Evolutionary conservation across 192 early-diverging fungal species (phyloP), one percentile per base, ranked within the genome.

Genomic region (Coemansia sp.): DNA sequence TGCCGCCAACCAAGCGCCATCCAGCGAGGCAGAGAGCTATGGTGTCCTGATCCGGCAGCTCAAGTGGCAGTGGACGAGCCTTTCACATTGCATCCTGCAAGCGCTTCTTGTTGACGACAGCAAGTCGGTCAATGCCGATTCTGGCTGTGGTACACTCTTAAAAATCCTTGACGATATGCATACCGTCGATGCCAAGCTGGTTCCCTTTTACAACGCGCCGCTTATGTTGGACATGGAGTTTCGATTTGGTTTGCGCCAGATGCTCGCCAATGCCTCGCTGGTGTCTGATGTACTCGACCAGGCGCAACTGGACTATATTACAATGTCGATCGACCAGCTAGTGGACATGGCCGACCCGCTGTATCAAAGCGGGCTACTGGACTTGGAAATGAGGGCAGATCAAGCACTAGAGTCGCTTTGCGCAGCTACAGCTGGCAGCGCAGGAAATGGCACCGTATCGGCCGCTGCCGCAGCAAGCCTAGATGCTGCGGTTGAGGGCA

Each of bases 161-260:
- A 66, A 66, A 7, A 74, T 92, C 16, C 80, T 95, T 67, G 91
- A 95, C 40, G 63, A 74, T n/a, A 86, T 87, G 37, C 80, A 75
- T 6, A 74, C 91, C 16, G 85, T 88, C n/a, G 85, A 85, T 9
- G 70, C 86, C 4, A 75, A 42, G 40, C 68, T 89, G 21, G 49
- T 59, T 4, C 89, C 88, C 11, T 88, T 94, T 64, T 55, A 67
- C 1, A 87, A 90, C 67, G 94, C 93, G 2, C 92, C 95, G n/a
- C 78, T 96, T 63, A 72, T 96, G 39, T 74, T 97, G 16, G 95
- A 97, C 72, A 73, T 95, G 32, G 92, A 97, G 75, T 85, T 94
- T 39, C 85, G 92, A 47, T 89, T 86, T 53, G 76, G 85, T n/a
- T 50, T 94, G 13, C 81, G 81, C 6, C 77, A 88, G 43, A 87